phyloP scores from a whole-genome alignment of 1,139 yeast species.

The Kodamaea fungicola region DNA sequence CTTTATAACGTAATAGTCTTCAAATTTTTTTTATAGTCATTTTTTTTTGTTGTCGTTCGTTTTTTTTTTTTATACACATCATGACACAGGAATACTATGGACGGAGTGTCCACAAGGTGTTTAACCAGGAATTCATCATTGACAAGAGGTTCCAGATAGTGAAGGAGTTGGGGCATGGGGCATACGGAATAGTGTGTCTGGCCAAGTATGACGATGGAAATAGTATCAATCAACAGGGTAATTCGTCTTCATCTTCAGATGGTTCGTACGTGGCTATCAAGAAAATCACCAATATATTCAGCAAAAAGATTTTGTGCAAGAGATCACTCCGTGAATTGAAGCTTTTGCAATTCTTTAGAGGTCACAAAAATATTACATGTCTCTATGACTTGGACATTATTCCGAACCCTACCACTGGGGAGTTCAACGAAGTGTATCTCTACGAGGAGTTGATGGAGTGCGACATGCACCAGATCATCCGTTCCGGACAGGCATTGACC shows the following conservation, averaged over 20 bases:
- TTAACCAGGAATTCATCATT: conserved; percentile 85
- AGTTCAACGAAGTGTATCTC: conserved; percentile 84
- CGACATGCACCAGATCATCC: conserved; percentile 94
- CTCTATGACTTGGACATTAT: conserved; percentile 91
- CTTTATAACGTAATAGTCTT: too few species aligned
- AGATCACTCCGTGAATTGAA: conserved; percentile 87
- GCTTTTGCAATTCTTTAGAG: conserved; percentile 84
- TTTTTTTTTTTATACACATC: background rate
- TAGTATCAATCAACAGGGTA: conserved; percentile 10
- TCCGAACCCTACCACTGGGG: conserved; percentile 62
- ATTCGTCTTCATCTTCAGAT: conserved; percentile 14
- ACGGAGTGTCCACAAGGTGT: conserved; percentile 54
- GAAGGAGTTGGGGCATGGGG: conserved; percentile 94
- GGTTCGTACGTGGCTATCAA: conserved; percentile 77
- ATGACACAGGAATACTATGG: conserved; percentile 20
- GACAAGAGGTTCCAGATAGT: conserved; percentile 82
- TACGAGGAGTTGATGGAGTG: conserved; percentile 98
- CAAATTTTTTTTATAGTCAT: too few species aligned
- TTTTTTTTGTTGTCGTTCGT: too few species aligned
- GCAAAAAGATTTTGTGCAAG: conserved; percentile 83
- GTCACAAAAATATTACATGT: conserved; percentile 90
- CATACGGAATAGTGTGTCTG: conserved; percentile 93
- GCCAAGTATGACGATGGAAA: conserved; percentile 78
- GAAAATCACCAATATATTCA: conserved; percentile 88
- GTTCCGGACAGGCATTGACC: conserved; percentile 90